Evolutionary conservation across 129 eudicot species (phyloP), one percentile per base, ranked within the genome.

Genomic region (Solidago caesia): DNA sequence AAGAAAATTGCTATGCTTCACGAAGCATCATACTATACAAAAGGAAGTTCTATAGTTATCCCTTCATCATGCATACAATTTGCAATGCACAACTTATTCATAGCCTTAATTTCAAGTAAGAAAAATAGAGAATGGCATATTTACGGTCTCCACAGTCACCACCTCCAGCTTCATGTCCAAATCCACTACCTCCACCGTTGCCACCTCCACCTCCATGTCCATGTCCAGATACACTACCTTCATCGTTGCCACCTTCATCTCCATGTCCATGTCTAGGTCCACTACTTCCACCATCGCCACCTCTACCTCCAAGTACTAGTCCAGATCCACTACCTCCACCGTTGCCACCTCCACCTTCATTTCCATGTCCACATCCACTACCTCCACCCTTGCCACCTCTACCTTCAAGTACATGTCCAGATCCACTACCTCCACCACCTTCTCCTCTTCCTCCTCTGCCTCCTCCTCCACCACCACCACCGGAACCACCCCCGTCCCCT

Each of bases 401-500:
- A 51, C 75, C 75, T 8, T 68, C 21, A 21, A 21, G 21, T 21
- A 21, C 21, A 21, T 21, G 21, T 21, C 21, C 21, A 21, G 21
- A 21, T 21, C 21, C 21, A 21, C 21, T 56, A 13, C 68, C 47
- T 48, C 79, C 72, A 13, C 94, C 90, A 0, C 88, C 90, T 70
- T 77, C 84, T 4, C 75, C 68, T 70, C 90, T 88, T 4, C 86
- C 89, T 27, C 88, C 87, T 15, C 85, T 72, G 0, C 83, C 73
- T 5, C 96, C 87, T 8, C 89, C 82, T 13, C 84, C 72, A 13
- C 97, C 97, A 16, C 89, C 62, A n/a, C 91, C 92, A 5, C 92
- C 91, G 7, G 86, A 43, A 2, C 95, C 95, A 69, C 86, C 39
- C 4, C 94, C 94, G 6, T 44, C 44, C 14, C 72, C 61, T 49